Base-by-base conservation (phyloP, 2,329 filamentous ascomycete genomes). In the Leptoxyphium fumago region DNA sequence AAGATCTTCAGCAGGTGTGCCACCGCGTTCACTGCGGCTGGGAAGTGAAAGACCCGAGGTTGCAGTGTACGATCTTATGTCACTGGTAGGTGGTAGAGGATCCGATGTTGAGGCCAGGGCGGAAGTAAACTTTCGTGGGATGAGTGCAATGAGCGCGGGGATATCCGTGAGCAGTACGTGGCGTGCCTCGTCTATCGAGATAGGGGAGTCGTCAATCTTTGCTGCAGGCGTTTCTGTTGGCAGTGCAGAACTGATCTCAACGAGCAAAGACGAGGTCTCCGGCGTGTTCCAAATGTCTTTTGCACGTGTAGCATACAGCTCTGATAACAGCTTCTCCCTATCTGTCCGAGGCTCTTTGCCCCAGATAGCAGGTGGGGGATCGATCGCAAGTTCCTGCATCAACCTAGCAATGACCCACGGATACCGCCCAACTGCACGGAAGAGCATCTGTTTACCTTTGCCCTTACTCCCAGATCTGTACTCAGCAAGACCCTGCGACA, bases 221-320 rank as follows among this genome's bases (percentile, higher is more conserved):
- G 73, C 49, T 60, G 66, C 43, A 55, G 64, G 46, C 2, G 70
- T 60, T 1, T 61, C 53, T 13, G 61, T 52, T 11, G 56, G 54
- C 42, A 72, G 61, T 10, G 72, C 72, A 48, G 76, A 74, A 39
- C 79, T 80, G 13, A 81, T 76, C 54, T 84, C 78, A 28, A 80
- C 72, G 1, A 95, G 73, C 7, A 94, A 64, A 4, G 70, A 66
- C 2, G 73, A 78, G 11, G 76, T 77, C 54, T 85, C 80, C 1
- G 82, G 73, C 3, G 80, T 86, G 58, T 87, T 87, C 88, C 88
- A 95, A 2, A 94, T 67, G 52, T 89, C 83, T 56, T 87, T 89
- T 4, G 82, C 74, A 39, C 82, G 77, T 45, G 77, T 71, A 26
- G 85, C 72, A 57, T 94, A 94, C 2, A 94, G 71, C 55, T 82